Evolutionary conservation across 495 filamentous ascomycete genomes (phyloP), one percentile per base, ranked within the genome.

Genomic region (Aspergillus bridgeri): DNA sequence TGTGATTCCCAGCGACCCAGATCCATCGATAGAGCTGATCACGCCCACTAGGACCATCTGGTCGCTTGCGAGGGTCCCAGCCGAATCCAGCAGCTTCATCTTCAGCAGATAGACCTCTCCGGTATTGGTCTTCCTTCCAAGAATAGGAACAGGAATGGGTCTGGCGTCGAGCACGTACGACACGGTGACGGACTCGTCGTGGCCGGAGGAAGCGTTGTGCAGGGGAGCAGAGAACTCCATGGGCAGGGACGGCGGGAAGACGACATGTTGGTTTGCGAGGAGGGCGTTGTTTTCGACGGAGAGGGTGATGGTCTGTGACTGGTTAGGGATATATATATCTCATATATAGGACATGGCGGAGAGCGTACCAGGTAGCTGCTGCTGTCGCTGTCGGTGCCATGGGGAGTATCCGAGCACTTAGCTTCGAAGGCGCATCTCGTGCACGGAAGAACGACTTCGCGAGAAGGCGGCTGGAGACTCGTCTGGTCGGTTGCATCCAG

Each of bases 41-140:
- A 87, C 66, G 25, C 75, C 79, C 2, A 87, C 71, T 0, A 81
- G 59, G 22, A 66, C 50, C 21, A 25, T 4, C 63, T 86, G 79
- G 65, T 86, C 82, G 54, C 83, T 83, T 45, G 86, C 84, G 22
- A 83, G 83, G 47, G 73, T 72, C 61, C 70, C 69, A 3, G 66
- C 59, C 20, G 53, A 47, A 49, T 73, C 65, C 42, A 70, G 52
- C 3, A 74, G 58, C 6, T 64, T 58, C 17, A 76, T 23, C 8
- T 60, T 62, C 8, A 74, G 58, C 13, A 60, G 63, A 20, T 68
- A 65, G n/a, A 70, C 58, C 5, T 63, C 64, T n/a, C 61, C 63
- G 0, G 55, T 51, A 6, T 51, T 44, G 3, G 54, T 65, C 13
- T 51, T 57, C 17, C 65, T 52, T 6, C 61, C 56, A n/a, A 52